These are phyloP conservation scores for Colletotrichum sp. DNA, from an alignment of 2,329 filamentous ascomycete species.

Conservation along the genomic window DNA sequence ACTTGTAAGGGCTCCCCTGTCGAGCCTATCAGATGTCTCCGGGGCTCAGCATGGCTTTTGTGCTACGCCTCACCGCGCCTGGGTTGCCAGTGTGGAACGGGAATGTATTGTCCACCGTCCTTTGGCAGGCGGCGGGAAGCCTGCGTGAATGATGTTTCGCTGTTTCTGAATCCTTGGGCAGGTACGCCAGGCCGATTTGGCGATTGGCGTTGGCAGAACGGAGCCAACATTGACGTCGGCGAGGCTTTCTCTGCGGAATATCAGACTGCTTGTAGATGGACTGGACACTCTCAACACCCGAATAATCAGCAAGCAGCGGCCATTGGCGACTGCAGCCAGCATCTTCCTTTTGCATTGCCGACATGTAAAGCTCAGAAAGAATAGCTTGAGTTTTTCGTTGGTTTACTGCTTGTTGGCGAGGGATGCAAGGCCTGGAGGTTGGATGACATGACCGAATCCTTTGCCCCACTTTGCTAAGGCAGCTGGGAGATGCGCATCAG, in stretches of 20 bases:
- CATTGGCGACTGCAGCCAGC: neutral
- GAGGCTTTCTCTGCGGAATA: neutral
- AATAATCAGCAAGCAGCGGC: neutral
- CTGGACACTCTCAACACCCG: neutral
- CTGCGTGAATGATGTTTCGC: neutral
- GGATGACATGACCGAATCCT: conserved; percentile 7
- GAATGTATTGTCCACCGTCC: neutral
- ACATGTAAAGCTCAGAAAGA: neutral
- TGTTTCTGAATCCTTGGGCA: neutral
- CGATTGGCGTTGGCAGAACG: neutral
- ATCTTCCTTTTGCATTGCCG: neutral
- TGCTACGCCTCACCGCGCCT: conserved; percentile 12
- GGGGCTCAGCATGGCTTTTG: conserved; percentile 13
- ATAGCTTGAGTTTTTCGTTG: neutral
- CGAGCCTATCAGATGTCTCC: conserved; percentile 2
- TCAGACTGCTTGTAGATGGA: neutral
- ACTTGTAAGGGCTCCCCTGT: conserved; percentile 7
- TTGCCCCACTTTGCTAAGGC: neutral
- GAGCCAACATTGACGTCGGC: neutral
- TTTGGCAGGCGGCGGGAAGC: neutral
- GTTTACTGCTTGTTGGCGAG: neutral
- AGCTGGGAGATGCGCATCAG: neutral
- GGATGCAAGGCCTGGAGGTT: neutral
- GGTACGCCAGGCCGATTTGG: neutral
- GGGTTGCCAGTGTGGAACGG: neutral